Percentiles rank a stretch among this genome's conserved stretches.
Conservation (phyloP, 805 yeast species). For the Nakazawaea wickerhamii region DNA sequence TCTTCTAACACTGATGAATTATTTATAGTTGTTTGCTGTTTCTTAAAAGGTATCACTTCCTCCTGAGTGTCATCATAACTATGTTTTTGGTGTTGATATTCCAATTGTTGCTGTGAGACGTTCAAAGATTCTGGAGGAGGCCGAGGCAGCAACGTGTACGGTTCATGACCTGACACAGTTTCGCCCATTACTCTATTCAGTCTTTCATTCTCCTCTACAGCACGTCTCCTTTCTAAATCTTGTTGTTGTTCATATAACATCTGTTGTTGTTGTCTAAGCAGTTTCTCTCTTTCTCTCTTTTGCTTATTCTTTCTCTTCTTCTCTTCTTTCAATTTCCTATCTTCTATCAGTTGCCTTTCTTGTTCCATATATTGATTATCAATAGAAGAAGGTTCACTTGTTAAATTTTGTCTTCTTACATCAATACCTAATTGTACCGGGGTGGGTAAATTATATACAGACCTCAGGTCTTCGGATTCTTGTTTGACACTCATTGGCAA, state of each 20-base stretch:
- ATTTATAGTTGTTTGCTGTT: constrained; percentile 22
- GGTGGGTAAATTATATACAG: constrained; percentile 15
- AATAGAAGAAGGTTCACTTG: background rate
- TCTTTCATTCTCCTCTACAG: constrained; percentile 8
- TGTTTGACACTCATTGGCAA: background rate
- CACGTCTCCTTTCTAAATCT: constrained; percentile 4
- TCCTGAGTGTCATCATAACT: constrained; percentile 5
- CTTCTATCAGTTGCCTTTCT: constrained; percentile 1
- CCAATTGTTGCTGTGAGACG: background rate
- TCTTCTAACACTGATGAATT: constrained; percentile 34
- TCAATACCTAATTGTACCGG: constrained; percentile 19
- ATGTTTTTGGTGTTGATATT: constrained; percentile 1
- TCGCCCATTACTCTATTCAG: background rate
- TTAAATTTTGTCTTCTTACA: constrained; percentile 17
- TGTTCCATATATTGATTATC: background rate
- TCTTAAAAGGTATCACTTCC: constrained; percentile 9
- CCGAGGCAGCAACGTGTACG: background rate
- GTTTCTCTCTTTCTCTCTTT: constrained; percentile 22
- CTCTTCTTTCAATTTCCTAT: constrained; percentile 12
- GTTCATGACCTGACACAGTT: constrained; percentile 4
- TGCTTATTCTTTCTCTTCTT: constrained; percentile 12
- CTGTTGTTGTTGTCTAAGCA: constrained; percentile 11
- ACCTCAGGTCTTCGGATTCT: constrained; percentile 5
- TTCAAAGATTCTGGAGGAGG: background rate
- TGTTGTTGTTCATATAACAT: constrained; percentile 11